Evolutionary conservation across 2,329 filamentous ascomycete species (phyloP).

Genomic region (Seiridium cupressi): DNA sequence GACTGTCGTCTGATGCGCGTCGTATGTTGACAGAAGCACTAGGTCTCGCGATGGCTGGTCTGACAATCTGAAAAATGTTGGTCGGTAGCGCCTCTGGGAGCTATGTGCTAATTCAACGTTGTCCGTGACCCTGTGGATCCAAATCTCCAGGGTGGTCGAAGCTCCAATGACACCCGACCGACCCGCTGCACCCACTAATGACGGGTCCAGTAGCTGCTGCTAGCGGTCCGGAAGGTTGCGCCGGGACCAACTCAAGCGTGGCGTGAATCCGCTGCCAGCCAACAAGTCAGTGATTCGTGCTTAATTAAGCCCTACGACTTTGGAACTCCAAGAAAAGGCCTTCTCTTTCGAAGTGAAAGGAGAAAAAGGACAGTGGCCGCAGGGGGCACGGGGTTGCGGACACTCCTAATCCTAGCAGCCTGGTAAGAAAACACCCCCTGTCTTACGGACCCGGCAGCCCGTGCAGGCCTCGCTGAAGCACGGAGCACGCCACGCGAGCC

Average conservation of each 20-base stretch:
- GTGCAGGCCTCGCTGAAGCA: background rate
- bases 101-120: background rate
- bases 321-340: background rate
- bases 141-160: background rate
- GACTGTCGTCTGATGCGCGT: background rate
- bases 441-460: background rate
- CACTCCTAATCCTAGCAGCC: background rate
- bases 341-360: too few relatives aligned
- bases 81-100: background rate
- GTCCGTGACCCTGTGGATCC: background rate
- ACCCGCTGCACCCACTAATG: background rate
- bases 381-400: too few relatives aligned
- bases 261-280: background rate
- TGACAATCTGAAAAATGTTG: constrained; percentile 2
- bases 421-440: background rate
- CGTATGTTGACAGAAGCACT: background rate
- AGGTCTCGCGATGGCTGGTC: constrained; percentile 1
- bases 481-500: background rate
- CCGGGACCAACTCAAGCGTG: background rate
- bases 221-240: background rate
- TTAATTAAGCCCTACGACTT: background rate
- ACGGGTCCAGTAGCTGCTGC: background rate
- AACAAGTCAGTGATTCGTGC: background rate
- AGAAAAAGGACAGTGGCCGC: too few relatives aligned
- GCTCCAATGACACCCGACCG: background rate